Evolutionary conservation across 1,139 yeast species (phyloP).

Genomic region (Pichia sp.): DNA sequence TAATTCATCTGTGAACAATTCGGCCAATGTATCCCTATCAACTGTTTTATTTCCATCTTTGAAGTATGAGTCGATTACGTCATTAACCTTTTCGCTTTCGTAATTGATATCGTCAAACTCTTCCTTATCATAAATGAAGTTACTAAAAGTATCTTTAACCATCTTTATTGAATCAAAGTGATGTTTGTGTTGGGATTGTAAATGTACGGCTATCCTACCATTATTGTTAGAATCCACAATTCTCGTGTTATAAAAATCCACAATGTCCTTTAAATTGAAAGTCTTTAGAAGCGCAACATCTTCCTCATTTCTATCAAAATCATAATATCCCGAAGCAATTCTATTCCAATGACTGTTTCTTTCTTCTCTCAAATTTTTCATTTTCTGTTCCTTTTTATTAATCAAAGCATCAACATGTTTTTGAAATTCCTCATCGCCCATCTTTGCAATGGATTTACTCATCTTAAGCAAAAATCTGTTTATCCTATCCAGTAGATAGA

Average conservation of each 20-base stretch:
- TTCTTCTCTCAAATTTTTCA: conserved; percentile 76
- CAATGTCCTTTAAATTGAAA: conserved; percentile 50
- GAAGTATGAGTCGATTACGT: conserved; percentile 12
- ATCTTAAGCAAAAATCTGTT: conserved; percentile 44
- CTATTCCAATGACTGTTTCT: conserved; percentile 54
- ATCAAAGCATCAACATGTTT: conserved; percentile 65
- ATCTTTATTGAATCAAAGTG: conserved; percentile 13
- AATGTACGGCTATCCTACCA: conserved; percentile 53
- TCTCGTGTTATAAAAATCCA: conserved; percentile 42
- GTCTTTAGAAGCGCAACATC: conserved; percentile 50
- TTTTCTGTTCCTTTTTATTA: conserved; percentile 57
- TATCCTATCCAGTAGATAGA: conserved; percentile 70
- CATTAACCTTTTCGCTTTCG: conserved; percentile 20
- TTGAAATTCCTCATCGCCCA: conserved; percentile 51
- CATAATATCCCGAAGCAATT: conserved; percentile 69
- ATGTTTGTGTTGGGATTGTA: conserved; percentile 50
- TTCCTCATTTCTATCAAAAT: conserved; percentile 50
- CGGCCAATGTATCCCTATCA: conserved; percentile 5
- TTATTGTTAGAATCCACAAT: conserved; percentile 32
- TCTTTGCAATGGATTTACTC: conserved; percentile 11
- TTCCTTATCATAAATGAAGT: conserved; percentile 20
- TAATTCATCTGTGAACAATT: conserved; percentile 11
- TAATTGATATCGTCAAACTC: conserved; percentile 21
- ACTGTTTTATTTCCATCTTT: conserved; percentile 5
- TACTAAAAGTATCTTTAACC: conserved; percentile 20